Evolutionary conservation across 768 basidiomycete genomes (phyloP).

Genomic region (Paxillus ammoniavirescens): DNA sequence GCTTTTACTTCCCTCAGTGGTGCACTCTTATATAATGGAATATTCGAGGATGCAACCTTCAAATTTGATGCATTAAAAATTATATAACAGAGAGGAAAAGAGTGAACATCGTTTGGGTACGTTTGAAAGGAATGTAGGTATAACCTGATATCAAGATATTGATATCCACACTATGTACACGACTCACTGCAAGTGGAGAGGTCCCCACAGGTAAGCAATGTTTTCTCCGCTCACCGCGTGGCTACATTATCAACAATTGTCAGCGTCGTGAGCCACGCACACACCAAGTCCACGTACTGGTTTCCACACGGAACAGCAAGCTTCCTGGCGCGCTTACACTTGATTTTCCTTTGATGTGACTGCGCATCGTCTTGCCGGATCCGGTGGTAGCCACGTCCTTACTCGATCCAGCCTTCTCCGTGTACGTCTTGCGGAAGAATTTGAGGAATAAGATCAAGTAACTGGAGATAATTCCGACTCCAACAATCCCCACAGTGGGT

Average conservation of each 20-base stretch:
- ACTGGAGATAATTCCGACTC: slow-evolving; percentile 11
- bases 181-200: neutral
- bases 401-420: neutral
- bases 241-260: neutral
- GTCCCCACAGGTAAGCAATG: neutral
- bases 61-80: too few relatives aligned
- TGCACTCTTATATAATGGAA: too few relatives aligned
- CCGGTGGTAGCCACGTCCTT: neutral
- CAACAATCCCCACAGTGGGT: slow-evolving; percentile 12
- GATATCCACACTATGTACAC: too few relatives aligned
- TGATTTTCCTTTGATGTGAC: neutral
- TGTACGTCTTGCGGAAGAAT: slow-evolving; percentile 21
- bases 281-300: neutral
- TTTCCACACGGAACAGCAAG: slow-evolving; percentile 12
- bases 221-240: neutral
- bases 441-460: slow-evolving; percentile 21
- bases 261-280: neutral
- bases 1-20: too few relatives aligned
- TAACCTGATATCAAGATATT: too few relatives aligned
- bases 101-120: too few relatives aligned
- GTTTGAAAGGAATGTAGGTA: too few relatives aligned
- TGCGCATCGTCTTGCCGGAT: neutral
- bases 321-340: neutral
- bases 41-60: too few relatives aligned
- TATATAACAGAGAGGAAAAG: too few relatives aligned